Percentiles rank a stretch among this genome's conserved stretches.
phyloP scores from a whole-genome alignment of 2,329 filamentous ascomycete genomes.

The Sporothrix variecibatus region DNA sequence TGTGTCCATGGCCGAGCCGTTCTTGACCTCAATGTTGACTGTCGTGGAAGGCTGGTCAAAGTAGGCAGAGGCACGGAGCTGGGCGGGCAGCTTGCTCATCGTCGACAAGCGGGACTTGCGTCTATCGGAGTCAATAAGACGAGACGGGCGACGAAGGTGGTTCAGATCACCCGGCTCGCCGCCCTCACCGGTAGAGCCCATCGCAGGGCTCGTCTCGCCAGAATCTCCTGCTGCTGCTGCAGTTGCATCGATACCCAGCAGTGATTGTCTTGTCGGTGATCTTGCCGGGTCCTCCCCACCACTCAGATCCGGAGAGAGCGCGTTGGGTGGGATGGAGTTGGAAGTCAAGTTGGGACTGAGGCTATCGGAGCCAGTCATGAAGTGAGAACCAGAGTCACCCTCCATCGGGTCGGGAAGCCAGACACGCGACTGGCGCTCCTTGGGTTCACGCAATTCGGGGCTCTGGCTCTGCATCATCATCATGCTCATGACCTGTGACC shows the following conservation, averaged over 20 bases:
- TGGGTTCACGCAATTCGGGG: constrained; percentile 31
- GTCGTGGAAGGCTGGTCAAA: constrained; percentile 69
- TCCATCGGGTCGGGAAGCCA: constrained; percentile 53
- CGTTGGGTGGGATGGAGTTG: not conserved
- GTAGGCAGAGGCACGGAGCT: constrained; percentile 86
- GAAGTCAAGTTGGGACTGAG: constrained; percentile 8
- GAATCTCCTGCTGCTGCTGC: not conserved
- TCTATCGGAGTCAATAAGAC: constrained; percentile 39
- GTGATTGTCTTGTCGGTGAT: not conserved
- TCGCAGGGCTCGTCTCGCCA: constrained; percentile 10
- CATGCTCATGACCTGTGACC: constrained; percentile 70
- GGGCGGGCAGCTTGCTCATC: constrained; percentile 66
- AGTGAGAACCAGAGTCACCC: constrained; percentile 35
- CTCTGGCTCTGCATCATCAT: constrained; percentile 46
- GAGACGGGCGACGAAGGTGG: constrained; percentile 36
- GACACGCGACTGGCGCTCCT: constrained; percentile 40
- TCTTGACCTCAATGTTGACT: constrained; percentile 60
- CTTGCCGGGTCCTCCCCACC: not conserved
- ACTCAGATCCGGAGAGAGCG: not conserved
- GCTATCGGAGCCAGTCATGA: constrained; percentile 24
- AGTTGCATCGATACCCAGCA: not conserved
- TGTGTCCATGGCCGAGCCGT: constrained; percentile 83
- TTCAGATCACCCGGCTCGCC: constrained; percentile 26
- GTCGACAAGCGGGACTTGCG: constrained; percentile 43
- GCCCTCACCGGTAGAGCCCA: not conserved